Evolutionary conservation across 108 stramenopile genomes (phyloP), one percentile per base, ranked within the genome.

Genomic region (Cyclotella cryptica): DNA sequence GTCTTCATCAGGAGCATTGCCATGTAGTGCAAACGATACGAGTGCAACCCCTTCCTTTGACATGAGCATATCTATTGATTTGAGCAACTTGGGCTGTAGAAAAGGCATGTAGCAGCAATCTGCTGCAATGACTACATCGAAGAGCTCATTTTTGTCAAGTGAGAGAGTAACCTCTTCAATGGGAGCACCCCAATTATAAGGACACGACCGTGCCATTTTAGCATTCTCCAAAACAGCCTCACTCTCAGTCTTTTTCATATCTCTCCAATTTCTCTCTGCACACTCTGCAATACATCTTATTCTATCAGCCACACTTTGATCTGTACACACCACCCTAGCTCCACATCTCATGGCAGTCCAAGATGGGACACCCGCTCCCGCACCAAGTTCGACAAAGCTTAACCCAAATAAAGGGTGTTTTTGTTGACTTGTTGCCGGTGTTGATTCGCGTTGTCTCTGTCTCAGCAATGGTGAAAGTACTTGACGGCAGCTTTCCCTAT

Each of bases 51-150:
- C 86, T 12, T 67, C 12, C 10, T 68, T 35, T 15, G 61, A 44
- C 51, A 87, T 39, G 14, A 83, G 53, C 53, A 59, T 52, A 14
- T 78, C 61, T 53, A 87, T 81, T 0, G 79, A 75, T 29, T 71
- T 27, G 0, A 87, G 66, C 21, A 87, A 41, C 52, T 69, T 58
- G 15, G 68, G n/a, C 44, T 87, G 86, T 1, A 81, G 47, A 49
- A 59, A 68, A 19, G 86, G 86, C 78, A 83, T 87, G 55, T 77
- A 87, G 28, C 60, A 52, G 65, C 86, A 87, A 74, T 87, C 86
- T 0, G 86, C 81, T 8, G 86, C 86, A 45, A 83, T 27, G 30
- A 87, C 63, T 15, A 87, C 58, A 74, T 84, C 80, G 68, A 84
- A 87, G 1, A 46, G 42, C 53, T 68, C 54, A 49, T 30, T 52